Evolutionary conservation across 768 basidiomycete species (phyloP).

Genomic region (Pleurotus ostreatus): DNA sequence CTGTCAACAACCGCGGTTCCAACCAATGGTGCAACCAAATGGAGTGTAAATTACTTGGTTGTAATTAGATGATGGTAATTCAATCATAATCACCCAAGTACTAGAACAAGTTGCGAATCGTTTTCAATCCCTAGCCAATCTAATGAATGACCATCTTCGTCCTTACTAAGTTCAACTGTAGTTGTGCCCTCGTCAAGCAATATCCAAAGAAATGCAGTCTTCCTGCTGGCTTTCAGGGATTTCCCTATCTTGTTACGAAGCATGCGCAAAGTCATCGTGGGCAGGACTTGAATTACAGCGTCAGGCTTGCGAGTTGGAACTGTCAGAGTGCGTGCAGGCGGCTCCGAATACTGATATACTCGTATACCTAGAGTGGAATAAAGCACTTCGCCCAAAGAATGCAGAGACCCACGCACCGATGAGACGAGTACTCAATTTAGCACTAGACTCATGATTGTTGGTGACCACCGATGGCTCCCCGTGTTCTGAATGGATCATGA

Average conservation of each 20-base stretch:
- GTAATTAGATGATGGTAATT: too few species aligned
- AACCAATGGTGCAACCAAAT: too few species aligned
- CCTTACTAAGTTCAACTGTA: constrained; percentile 37
- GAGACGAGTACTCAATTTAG: constrained; percentile 58
- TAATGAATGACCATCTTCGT: constrained; percentile 49
- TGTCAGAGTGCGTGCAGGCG: background rate
- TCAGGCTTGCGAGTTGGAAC: too few species aligned
- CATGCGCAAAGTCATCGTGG: constrained; percentile 63
- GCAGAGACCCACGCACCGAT: constrained; percentile 42
- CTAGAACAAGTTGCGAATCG: constrained; percentile 14
- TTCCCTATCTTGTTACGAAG: constrained; percentile 66
- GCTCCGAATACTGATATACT: constrained; percentile 17
- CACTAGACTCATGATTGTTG: constrained; percentile 23
- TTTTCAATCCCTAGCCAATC: constrained; percentile 74
- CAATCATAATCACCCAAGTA: constrained; percentile 14
- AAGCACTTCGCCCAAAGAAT: background rate
- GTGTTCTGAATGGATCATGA: constrained; percentile 40
- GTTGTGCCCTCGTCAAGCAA: constrained; percentile 45
- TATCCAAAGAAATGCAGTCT: constrained; percentile 43
- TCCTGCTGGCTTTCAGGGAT: constrained; percentile 23
- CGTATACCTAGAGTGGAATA: constrained; percentile 16
- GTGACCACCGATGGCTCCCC: constrained; percentile 43
- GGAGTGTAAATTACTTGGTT: too few species aligned
- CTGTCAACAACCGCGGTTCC: too few species aligned
- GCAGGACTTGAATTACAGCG: constrained; percentile 48